Evolutionary conservation across 2,329 filamentous ascomycete species (phyloP).

Genomic region (Aulographum hederae): DNA sequence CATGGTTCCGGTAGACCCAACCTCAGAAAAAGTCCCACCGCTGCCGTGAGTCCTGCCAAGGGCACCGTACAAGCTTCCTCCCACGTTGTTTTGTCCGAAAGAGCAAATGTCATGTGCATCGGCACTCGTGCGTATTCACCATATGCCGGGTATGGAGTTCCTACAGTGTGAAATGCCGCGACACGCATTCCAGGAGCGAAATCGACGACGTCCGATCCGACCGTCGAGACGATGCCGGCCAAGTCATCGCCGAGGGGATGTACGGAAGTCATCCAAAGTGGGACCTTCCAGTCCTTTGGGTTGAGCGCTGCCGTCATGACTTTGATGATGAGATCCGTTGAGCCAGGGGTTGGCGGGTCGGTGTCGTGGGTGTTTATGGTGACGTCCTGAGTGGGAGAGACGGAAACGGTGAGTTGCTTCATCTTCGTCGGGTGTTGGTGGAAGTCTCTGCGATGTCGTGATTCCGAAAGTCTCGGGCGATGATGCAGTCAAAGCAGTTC

Average conservation of each 20-base stretch:
- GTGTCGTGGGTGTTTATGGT: too few relatives aligned
- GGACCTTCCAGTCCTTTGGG: constrained; percentile 8
- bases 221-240: constrained; percentile 7
- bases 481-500: too few relatives aligned
- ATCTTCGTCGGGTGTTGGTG: too few relatives aligned
- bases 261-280: background rate
- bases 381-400: too few relatives aligned
- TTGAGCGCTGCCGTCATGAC: constrained; percentile 7
- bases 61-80: constrained; percentile 38
- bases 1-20: constrained; percentile 32
- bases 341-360: too few relatives aligned
- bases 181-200: constrained; percentile 10
- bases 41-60: constrained; percentile 35
- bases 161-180: constrained; percentile 18
- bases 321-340: constrained; percentile 7
- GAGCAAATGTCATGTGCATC: constrained; percentile 23
- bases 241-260: constrained; percentile 7
- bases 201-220: constrained; percentile 7
- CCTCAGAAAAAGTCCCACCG: constrained; percentile 28
- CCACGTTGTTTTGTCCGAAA: constrained; percentile 18
- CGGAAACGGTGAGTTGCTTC: too few relatives aligned
- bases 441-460: too few relatives aligned
- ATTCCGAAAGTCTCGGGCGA: too few relatives aligned
- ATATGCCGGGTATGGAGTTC: constrained; percentile 15
- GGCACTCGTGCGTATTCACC: constrained; percentile 26